Evolutionary conservation across 495 filamentous ascomycete species (phyloP), one percentile per base, ranked within the genome.

Genomic region (Ascodesmis nigricans): DNA sequence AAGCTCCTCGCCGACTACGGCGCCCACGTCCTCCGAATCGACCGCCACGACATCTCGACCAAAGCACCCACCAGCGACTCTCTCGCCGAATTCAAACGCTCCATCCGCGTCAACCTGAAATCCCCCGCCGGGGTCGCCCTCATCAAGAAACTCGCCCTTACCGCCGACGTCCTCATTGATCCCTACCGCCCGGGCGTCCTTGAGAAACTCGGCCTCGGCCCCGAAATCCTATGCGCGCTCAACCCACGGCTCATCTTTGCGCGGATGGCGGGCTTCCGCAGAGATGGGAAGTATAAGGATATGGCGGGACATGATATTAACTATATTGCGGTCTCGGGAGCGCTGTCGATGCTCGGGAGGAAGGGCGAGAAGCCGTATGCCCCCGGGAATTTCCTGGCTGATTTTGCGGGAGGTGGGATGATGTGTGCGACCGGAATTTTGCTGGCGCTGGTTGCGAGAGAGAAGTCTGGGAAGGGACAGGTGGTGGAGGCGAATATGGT

Each of bases 251-350:
- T 95, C 2, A 67, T 93, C 32, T 70, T 90, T 27, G 79, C 66
- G 3, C 74, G 83, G 10, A 67, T 93, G 60, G 84, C 82, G 4
- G 84, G 84, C 0, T 92, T 92, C 52, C 64, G 83, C 3, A 65
- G 81, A 16, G 78, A 84, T 47, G 82, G 83, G 1, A 71, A 70
- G 43, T 93, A 90, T 55, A 66, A 66, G 26, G 47, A 60, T 39
- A 92, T 91, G 81, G 84, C 84, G 0, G 83, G 84, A n/a, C 84
- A 95, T 45, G 84, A 95, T 51, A 92, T 95, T 51, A 37, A 95
- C 49, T 95, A 92, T 54, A 71, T 95, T 15, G 77, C 83, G 21
- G 78, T 91, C 0, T 77, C 74, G 1, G 84, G 84, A 0, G 74
- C 75, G 0, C 55, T 95, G 9, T 64, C 62, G 1, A 61, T 90